Conservation (phyloP, 768 basidiomycete genomes). For the Myochromella boudieri region DNA sequence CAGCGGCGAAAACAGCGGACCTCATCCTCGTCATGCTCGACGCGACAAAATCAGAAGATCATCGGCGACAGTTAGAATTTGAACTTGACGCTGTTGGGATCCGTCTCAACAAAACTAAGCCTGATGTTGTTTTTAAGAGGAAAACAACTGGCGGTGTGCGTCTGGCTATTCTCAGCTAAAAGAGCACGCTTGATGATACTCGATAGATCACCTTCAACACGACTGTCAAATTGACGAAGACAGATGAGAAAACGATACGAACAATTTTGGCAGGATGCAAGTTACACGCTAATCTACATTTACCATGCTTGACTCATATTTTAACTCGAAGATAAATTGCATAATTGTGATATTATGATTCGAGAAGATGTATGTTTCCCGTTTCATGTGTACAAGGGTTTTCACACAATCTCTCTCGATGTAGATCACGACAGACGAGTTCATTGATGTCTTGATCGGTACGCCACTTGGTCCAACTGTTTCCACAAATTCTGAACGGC, state of each 20-base stretch:
- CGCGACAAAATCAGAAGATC: conserved; percentile 91
- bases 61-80: conserved; percentile 81
- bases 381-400: not conserved
- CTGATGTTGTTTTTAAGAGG: conserved; percentile 94
- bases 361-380: conserved; percentile 77
- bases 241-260: conserved; percentile 92
- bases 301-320: too few species aligned
- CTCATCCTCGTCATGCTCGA: conserved; percentile 92
- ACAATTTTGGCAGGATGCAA: conserved; percentile 88
- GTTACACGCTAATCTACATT: conserved; percentile 23
- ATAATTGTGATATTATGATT: conserved; percentile 98
- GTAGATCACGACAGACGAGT: conserved; percentile 45
- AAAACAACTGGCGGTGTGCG: conserved; percentile 89
- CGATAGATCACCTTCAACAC: conserved; percentile 83
- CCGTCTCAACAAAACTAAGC: conserved; percentile 83
- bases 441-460: conserved; percentile 98
- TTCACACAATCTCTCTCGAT: not conserved
- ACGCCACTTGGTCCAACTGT: conserved; percentile 6
- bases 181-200: conserved; percentile 9
- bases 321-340: conserved; percentile 75
- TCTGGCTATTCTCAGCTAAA: conserved; percentile 14
- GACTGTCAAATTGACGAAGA: conserved; percentile 92
- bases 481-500: not conserved
- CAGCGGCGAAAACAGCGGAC: conserved; percentile 88
- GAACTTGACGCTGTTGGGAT: conserved; percentile 98